Evolutionary conservation across 1,284 basidiomycete species (phyloP).

Genomic region (Schizophyllum amplum): DNA sequence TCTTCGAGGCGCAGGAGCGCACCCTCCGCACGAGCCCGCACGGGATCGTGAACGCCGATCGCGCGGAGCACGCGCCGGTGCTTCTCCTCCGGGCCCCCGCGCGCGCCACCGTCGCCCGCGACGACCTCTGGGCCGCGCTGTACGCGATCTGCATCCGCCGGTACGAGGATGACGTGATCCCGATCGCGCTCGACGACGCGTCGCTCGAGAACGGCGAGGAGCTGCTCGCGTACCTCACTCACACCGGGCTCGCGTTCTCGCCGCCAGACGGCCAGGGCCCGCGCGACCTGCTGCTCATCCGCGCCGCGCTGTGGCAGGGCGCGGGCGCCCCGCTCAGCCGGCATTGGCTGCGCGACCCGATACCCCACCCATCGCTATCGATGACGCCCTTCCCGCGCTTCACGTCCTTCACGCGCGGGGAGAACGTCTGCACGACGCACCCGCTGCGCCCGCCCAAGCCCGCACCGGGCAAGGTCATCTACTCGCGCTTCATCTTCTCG

Average conservation of each 20-base stretch:
- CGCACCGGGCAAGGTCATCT: constrained; percentile 11
- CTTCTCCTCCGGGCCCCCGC: constrained; percentile 1
- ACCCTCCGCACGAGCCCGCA: constrained; percentile 9
- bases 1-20: constrained; percentile 8
- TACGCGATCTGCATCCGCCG: constrained; percentile 12
- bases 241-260: constrained; percentile 11
- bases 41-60: constrained; percentile 12
- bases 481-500: constrained; percentile 11
- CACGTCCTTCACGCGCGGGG: constrained; percentile 11
- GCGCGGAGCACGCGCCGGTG: constrained; percentile 7
- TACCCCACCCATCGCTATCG: constrained; percentile 8
- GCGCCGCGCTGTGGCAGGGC: constrained; percentile 13
- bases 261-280: constrained; percentile 5
- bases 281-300: constrained; percentile 10
- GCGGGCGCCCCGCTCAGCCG: constrained; percentile 9
- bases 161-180: constrained; percentile 8
- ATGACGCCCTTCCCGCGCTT: constrained; percentile 10
- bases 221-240: constrained; percentile 9
- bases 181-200: constrained; percentile 6
- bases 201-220: constrained; percentile 2
- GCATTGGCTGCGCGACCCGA: constrained; percentile 8
- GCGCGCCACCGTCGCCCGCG: constrained; percentile 1
- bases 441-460: constrained; percentile 15
- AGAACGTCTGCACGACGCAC: constrained; percentile 13
- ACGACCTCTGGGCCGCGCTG: constrained; percentile 10